phyloP scores from a whole-genome alignment of 805 yeast genomes.

The Kodamaea restingae region DNA sequence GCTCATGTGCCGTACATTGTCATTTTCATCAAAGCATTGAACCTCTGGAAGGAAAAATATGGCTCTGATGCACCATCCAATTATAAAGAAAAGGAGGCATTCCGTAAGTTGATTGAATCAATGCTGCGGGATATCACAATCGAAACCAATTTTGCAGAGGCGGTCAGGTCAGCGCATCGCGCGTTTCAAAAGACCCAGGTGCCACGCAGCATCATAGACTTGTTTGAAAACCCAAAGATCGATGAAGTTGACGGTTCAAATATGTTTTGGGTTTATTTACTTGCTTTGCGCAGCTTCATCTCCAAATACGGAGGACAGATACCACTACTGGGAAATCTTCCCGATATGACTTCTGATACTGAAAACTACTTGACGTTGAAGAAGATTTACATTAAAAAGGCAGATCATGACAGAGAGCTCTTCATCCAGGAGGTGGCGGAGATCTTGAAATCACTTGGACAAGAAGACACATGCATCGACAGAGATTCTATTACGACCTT shows the following conservation, averaged over 20 bases:
- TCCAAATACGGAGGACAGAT: slow-evolving; percentile 32
- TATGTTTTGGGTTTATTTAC: slow-evolving; percentile 60
- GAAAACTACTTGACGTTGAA: slow-evolving; percentile 55
- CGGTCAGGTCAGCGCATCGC: slow-evolving; percentile 31
- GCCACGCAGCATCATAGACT: slow-evolving; percentile 25
- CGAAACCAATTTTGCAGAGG: slow-evolving; percentile 46
- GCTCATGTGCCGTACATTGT: slow-evolving; percentile 71
- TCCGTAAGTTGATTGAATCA: slow-evolving; percentile 33
- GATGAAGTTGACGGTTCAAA: slow-evolving; percentile 16
- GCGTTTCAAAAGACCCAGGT: slow-evolving; percentile 34
- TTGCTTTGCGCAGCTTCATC: slow-evolving; percentile 52
- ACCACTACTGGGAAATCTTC: slow-evolving; percentile 73
- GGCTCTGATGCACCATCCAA: slow-evolving; percentile 29
- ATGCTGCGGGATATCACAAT: slow-evolving; percentile 46
- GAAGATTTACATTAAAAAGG: slow-evolving; percentile 53
- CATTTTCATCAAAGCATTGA: slow-evolving; percentile 53
- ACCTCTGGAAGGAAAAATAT: slow-evolving; percentile 35
- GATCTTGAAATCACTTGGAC: slow-evolving; percentile 23
- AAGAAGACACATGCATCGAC: slow-evolving; percentile 24
- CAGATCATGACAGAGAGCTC: slow-evolving; percentile 42
- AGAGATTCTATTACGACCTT: slow-evolving; percentile 43
- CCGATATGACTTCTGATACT: slow-evolving; percentile 87
- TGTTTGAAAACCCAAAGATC: slow-evolving; percentile 21
- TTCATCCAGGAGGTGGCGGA: slow-evolving; percentile 34
- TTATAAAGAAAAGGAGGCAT: slow-evolving; percentile 38